phyloP scores from a whole-genome alignment of 257 asterid genomes.

The Solanum phureja region DNA sequence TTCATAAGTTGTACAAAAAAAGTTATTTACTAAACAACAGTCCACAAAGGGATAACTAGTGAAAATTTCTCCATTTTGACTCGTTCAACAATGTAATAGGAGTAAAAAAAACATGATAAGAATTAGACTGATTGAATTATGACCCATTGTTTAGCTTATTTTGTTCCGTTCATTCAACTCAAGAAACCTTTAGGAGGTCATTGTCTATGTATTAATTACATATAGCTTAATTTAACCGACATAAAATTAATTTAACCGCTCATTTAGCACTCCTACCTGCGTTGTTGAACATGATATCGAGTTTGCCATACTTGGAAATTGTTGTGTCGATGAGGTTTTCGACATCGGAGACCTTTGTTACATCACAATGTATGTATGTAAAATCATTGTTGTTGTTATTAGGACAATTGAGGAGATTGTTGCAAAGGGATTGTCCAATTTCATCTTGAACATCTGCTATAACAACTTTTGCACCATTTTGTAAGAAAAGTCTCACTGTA shows the following conservation, averaged over 20 bases:
- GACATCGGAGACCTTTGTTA: too few species aligned
- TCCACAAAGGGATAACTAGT: background rate
- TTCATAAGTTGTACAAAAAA: background rate
- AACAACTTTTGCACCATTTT: too few species aligned
- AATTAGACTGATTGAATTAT: too few species aligned
- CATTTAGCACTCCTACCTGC: background rate
- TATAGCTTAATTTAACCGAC: background rate
- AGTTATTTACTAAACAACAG: background rate
- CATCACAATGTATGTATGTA: too few species aligned
- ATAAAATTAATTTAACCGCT: background rate
- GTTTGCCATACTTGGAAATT: too few species aligned
- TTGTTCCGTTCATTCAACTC: background rate
- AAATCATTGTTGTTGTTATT: too few species aligned
- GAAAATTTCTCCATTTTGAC: background rate
- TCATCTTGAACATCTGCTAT: too few species aligned
- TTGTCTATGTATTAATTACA: background rate
- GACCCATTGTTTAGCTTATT: background rate
- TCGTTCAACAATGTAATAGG: background rate
- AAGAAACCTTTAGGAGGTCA: background rate
- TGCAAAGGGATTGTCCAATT: too few species aligned
- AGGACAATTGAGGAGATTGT: too few species aligned
- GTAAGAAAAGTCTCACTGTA: too few species aligned
- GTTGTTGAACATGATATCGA: too few species aligned
- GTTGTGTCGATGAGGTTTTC: too few species aligned
- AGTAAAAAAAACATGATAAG: background rate